These are phyloP conservation scores for Alternaria sp. DNA, from an alignment of 2,329 filamentous ascomycete species.

Conservation along the genomic window DNA sequence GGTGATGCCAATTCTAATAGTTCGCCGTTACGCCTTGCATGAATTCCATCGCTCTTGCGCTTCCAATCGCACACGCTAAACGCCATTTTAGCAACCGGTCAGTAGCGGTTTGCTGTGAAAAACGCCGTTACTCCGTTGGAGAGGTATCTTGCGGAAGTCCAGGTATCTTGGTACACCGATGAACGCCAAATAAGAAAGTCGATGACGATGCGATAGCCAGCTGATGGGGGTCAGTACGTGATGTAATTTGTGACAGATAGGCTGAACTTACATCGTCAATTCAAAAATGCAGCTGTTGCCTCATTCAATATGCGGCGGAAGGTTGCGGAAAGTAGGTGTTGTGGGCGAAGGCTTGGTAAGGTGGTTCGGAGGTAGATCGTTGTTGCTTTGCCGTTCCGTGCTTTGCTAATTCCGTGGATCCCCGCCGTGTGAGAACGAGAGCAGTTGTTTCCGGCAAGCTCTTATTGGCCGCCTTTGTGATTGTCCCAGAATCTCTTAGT, in stretches of 20 bases:
- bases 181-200: constrained; percentile 14
- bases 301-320: background rate
- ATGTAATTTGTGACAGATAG: background rate
- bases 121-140: constrained; percentile 39
- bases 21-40: constrained; percentile 21
- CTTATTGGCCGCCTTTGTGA: constrained; percentile 42
- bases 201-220: constrained; percentile 6
- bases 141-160: constrained; percentile 33
- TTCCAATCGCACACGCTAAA: constrained; percentile 26
- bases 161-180: constrained; percentile 6
- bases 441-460: background rate
- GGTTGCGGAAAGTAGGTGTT: background rate
- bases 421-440: constrained; percentile 1
- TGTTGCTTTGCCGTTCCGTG: background rate
- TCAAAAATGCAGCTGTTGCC: background rate
- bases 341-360: background rate
- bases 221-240: background rate
- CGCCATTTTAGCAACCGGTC: constrained; percentile 15
- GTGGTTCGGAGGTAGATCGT: background rate
- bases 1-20: constrained; percentile 15
- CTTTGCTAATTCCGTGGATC: background rate
- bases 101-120: constrained; percentile 18
- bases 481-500: constrained; percentile 65
- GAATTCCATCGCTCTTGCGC: constrained; percentile 19
- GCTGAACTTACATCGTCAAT: constrained; percentile 2